These are phyloP conservation scores for Pseudozyma hubeiensis DNA, from an alignment of 1,284 basidiomycete genomes.

Conservation along the genomic window DNA sequence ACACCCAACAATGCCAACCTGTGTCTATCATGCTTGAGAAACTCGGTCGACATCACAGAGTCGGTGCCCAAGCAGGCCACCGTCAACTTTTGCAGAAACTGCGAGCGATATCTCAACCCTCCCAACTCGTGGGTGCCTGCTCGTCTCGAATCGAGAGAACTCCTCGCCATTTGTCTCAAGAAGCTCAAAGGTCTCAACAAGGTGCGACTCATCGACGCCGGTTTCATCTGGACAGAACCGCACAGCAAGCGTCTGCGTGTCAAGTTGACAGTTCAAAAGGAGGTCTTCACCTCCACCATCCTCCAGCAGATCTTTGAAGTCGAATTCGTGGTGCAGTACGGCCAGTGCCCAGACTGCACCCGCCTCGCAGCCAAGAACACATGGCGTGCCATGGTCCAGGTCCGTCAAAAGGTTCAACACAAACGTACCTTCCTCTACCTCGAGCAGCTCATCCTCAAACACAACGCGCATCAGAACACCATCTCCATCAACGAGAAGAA, in stretches of 20 bases:
- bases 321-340: constrained; percentile 93
- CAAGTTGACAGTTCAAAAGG: constrained; percentile 97
- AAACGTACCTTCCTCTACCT: constrained; percentile 98
- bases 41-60: constrained; percentile 95
- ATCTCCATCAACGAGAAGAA: constrained; percentile 90
- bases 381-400: constrained; percentile 96
- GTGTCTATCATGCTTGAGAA: constrained; percentile 89
- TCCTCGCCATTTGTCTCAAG: constrained; percentile 80
- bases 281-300: constrained; percentile 93
- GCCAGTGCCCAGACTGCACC: constrained; percentile 94
- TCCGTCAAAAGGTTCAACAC: constrained; percentile 88
- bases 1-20: constrained; percentile 95
- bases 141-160: constrained; percentile 89
- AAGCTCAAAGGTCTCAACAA: constrained; percentile 94
- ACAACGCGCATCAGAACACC: constrained; percentile 96
- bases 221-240: constrained; percentile 99
- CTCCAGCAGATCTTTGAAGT: constrained; percentile 98
- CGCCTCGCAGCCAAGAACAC: constrained; percentile 97
- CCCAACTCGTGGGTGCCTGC: constrained; percentile 88
- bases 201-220: constrained; percentile 94
- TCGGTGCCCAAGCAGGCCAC: constrained; percentile 98
- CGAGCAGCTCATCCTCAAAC: constrained; percentile 96
- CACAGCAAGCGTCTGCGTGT: constrained; percentile 93
- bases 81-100: constrained; percentile 93
- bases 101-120: constrained; percentile 93